Percentiles rank a stretch among this genome's conserved stretches.
Evolutionary conservation across 768 basidiomycete species (phyloP).

Genomic region (Kwoniella botswanensis): DNA sequence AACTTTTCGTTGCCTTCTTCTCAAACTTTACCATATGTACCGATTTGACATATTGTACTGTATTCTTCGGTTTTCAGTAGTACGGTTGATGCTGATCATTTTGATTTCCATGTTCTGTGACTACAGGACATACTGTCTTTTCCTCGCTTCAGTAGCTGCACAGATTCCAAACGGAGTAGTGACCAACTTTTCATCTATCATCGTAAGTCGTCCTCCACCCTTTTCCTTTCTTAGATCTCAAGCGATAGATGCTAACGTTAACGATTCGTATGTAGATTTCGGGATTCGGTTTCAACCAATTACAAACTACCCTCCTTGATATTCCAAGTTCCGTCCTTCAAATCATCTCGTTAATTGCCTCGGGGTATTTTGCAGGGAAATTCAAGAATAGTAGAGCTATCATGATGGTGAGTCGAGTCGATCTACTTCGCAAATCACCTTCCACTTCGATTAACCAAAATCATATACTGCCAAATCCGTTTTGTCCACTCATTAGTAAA

Average conservation of each 20-base stretch:
- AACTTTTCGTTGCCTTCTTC: background rate
- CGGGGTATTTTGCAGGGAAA: conserved; percentile 38
- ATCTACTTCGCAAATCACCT: background rate
- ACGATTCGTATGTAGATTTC: conserved; percentile 5
- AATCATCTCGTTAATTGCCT: conserved; percentile 34
- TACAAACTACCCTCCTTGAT: conserved; percentile 49
- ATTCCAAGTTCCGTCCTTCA: conserved; percentile 42
- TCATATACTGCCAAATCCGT: background rate
- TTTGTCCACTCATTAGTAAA: too few relatives aligned
- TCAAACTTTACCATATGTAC: too few relatives aligned
- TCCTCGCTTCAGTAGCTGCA: conserved; percentile 56
- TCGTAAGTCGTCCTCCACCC: conserved; percentile 15
- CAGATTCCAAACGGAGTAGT: conserved; percentile 58
- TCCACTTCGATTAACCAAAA: background rate
- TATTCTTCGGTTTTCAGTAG: background rate
- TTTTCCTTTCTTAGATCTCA: conserved; percentile 13
- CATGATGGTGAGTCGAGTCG: conserved; percentile 28
- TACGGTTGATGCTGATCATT: background rate
- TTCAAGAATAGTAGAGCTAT: conserved; percentile 41
- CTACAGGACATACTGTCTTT: conserved; percentile 54
- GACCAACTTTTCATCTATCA: conserved; percentile 46
- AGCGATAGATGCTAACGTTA: too few relatives aligned
- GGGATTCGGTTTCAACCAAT: conserved; percentile 42
- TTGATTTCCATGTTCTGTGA: background rate
- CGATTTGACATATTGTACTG: too few relatives aligned